Evolutionary conservation across 495 filamentous ascomycete species (phyloP), one percentile per base, ranked within the genome.

Genomic region (Oleoguttula mirabilis): DNA sequence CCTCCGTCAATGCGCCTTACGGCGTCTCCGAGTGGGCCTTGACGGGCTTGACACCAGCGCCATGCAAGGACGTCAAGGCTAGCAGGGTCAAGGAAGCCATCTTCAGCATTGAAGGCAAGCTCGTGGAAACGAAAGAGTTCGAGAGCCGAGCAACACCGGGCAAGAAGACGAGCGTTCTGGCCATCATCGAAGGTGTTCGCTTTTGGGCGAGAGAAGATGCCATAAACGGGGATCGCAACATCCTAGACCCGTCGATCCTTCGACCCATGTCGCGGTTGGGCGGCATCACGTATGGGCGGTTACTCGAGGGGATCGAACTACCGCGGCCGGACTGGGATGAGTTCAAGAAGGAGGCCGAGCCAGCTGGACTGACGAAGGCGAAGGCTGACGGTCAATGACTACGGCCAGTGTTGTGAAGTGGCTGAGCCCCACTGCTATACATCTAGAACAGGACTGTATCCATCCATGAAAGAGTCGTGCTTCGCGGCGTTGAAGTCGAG

Each of bases 161-260:
- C 3, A 80, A 76, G 65, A 82, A 75, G 64, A 77, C 76, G 0
- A 73, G 80, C 0, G 79, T 77, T 7, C 21, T 94, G 54, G 82
- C 73, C 11, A 72, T 93, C 36, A 67, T 95, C 7, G 87, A 98
- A 65, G 88, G 88, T 1, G 75, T 80, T 28, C 66, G 77, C 20
- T 95, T 98, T 55, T 93, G 86, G 83, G 85, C 76, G 10, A 62
- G 88, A 34, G 86, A 94, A 56, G 88, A 94, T 65, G 85, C 84
- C 10, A 65, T 95, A 5, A 80, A 92, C 51, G 73, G 83, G 55
- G 77, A 82, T 12, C 72, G 66, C 55, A 83, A 75, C 45, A 42
- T 79, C 20, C 66, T 96, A 24, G 78, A 90, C 62, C 67, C 83
- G 11, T 70, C 67, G 43, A 62, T 65, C 16, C 43, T 95, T 28